phyloP scores from a whole-genome alignment of 495 filamentous ascomycete genomes.

The Xylaria telfairii region DNA sequence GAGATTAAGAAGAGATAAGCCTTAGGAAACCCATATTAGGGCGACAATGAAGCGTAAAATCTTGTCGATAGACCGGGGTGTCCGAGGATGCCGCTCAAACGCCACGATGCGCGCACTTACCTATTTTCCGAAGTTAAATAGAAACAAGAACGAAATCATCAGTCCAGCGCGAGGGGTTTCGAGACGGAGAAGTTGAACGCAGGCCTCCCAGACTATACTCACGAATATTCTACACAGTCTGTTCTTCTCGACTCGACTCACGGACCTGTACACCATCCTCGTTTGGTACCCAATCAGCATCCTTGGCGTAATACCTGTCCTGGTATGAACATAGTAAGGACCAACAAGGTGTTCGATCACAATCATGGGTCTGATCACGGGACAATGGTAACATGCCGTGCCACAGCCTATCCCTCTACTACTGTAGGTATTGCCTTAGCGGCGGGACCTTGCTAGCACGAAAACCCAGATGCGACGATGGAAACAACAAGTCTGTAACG shows the following conservation, averaged over 20 bases:
- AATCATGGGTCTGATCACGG: neutral
- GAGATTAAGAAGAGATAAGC: neutral
- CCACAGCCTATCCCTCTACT: neutral
- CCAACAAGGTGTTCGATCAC: neutral
- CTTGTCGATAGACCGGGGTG: no score
- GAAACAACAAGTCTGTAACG: neutral
- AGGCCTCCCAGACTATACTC: neutral
- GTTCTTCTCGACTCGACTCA: neutral
- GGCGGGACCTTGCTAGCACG: neutral
- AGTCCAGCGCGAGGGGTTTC: neutral
- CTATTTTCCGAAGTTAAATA: neutral
- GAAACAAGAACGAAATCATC: neutral
- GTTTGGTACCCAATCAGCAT: slow-evolving; percentile 17
- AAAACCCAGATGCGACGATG: neutral
- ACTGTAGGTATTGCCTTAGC: no score
- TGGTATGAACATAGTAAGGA: neutral
- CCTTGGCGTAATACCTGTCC: neutral
- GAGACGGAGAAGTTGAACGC: neutral
- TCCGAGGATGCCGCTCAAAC: slow-evolving; percentile 4
- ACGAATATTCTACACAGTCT: neutral
- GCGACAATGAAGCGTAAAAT: neutral
- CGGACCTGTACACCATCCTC: neutral
- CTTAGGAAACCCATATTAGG: neutral
- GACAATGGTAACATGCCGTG: neutral
- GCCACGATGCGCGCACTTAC: slow-evolving; percentile 12